Evolutionary conservation across 768 basidiomycete genomes (phyloP).

Genomic region (Ramaria sp.): DNA sequence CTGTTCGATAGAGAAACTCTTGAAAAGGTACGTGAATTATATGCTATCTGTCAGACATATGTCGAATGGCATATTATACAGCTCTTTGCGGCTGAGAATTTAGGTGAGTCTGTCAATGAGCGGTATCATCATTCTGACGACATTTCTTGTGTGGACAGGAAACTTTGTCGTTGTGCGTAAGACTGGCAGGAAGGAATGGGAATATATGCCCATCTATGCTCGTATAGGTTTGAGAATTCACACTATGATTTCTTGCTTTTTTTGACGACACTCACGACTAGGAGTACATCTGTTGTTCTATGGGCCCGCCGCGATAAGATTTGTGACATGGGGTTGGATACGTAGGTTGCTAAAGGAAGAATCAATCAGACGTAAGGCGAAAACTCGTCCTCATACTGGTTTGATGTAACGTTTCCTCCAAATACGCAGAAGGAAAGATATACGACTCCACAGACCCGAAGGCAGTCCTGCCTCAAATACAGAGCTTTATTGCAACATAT

Average conservation of each 20-base stretch:
- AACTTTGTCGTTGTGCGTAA: conserved; percentile 46
- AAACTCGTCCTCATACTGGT: too few relatives aligned
- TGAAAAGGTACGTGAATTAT: background rate
- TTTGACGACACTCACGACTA: conserved; percentile 30
- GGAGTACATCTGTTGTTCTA: conserved; percentile 73
- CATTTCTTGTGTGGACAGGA: conserved; percentile 22
- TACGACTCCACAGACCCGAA: conserved; percentile 30
- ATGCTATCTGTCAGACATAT: background rate
- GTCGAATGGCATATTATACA: background rate
- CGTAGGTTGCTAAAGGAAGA: conserved; percentile 40
- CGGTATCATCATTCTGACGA: background rate
- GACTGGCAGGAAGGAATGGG: conserved; percentile 45
- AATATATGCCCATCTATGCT: conserved; percentile 56
- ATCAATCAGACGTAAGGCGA: conserved; percentile 31
- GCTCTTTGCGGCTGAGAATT: background rate
- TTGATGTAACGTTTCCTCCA: too few relatives aligned
- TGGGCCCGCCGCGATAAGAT: conserved; percentile 26
- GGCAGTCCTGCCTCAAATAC: conserved; percentile 31
- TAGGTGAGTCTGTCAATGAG: background rate
- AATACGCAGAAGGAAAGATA: conserved; percentile 32
- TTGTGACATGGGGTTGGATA: conserved; percentile 10
- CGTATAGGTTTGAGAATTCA: conserved; percentile 14
- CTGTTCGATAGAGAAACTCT: background rate
- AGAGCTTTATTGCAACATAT: conserved; percentile 47
- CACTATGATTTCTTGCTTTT: conserved; percentile 23